phyloP scores from a whole-genome alignment of 2,329 filamentous ascomycete species.

The Trichoderma simmonsii region DNA sequence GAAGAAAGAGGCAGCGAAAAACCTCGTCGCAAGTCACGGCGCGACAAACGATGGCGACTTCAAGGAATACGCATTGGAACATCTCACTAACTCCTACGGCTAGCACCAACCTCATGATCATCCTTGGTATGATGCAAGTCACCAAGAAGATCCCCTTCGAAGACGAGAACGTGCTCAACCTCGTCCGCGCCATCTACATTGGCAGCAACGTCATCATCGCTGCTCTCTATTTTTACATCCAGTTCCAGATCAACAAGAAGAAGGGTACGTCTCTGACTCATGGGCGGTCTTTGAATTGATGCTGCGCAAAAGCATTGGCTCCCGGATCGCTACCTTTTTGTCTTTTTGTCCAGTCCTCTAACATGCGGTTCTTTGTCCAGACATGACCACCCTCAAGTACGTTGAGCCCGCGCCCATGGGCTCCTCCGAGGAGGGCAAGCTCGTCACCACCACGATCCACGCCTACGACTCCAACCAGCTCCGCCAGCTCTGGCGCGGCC shows the following conservation, averaged over 20 bases:
- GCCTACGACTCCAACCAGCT: slow-evolving; percentile 91
- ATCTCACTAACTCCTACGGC: slow-evolving; percentile 23
- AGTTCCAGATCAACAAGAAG: slow-evolving; percentile 87
- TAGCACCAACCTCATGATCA: slow-evolving; percentile 90
- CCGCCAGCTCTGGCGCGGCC: slow-evolving; percentile 78
- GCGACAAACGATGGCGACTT: slow-evolving; percentile 8
- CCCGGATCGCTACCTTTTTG: slow-evolving; percentile 18
- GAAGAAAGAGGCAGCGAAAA: neutral
- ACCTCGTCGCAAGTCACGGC: neutral
- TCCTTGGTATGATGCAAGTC: slow-evolving; percentile 97
- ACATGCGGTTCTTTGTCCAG: slow-evolving; percentile 45
- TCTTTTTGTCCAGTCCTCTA: neutral
- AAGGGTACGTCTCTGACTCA: slow-evolving; percentile 69
- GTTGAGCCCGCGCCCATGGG: slow-evolving; percentile 94
- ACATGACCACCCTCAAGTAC: slow-evolving; percentile 97
- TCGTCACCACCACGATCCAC: slow-evolving; percentile 93
- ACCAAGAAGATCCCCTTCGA: slow-evolving; percentile 95
- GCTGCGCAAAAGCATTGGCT: neutral
- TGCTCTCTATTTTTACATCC: slow-evolving; percentile 79
- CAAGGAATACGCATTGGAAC: neutral
- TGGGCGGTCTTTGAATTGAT: neutral
- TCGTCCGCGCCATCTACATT: slow-evolving; percentile 53
- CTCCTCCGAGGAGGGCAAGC: slow-evolving; percentile 89
- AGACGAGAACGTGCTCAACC: slow-evolving; percentile 62
- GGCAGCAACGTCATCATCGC: slow-evolving; percentile 77